A percentile compares a stretch with the other conserved stretches of the same genome.
Evolutionary conservation across 2,329 filamentous ascomycete genomes (phyloP).

Genomic region (Coniochaeta hoffmannii): DNA sequence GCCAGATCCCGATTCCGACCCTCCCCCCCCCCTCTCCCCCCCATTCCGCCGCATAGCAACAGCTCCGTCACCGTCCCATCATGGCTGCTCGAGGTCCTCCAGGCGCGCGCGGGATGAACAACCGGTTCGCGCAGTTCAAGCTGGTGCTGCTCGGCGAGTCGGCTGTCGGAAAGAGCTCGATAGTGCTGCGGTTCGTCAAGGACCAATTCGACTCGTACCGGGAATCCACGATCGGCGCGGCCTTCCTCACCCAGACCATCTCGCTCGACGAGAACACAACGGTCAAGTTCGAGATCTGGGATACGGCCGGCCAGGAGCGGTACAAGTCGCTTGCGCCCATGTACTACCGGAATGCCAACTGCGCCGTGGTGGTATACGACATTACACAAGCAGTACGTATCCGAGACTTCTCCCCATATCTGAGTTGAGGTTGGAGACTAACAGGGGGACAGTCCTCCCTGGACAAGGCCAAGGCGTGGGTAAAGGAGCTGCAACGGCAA

Average conservation of each 20-base stretch:
- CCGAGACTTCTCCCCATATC: constrained; percentile 1
- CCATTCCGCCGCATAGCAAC: background rate
- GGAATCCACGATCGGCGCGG: constrained; percentile 96
- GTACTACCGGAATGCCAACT: constrained; percentile 99
- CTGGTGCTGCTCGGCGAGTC: constrained; percentile 98
- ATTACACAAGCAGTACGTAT: constrained; percentile 91
- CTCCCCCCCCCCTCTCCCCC: too few species aligned
- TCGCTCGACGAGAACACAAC: constrained; percentile 96
- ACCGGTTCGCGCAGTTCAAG: constrained; percentile 98
- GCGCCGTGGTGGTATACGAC: constrained; percentile 97
- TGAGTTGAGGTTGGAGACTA: constrained; percentile 10
- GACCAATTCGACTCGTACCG: constrained; percentile 98
- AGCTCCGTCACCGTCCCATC: constrained; percentile 7
- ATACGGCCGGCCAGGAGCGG: constrained; percentile 95
- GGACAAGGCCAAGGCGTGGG: constrained; percentile 99
- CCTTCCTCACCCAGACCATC: constrained; percentile 98
- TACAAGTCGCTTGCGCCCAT: constrained; percentile 99
- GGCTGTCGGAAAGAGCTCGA: constrained; percentile 98
- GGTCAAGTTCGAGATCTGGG: constrained; percentile 99
- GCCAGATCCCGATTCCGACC: background rate
- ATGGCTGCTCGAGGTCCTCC: constrained; percentile 79
- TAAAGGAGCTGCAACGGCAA: constrained; percentile 96
- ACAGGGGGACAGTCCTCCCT: constrained; percentile 65
- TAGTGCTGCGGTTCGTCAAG: constrained; percentile 98
- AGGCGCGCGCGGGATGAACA: constrained; percentile 57